Evolutionary conservation across 495 filamentous ascomycete species (phyloP).

Genomic region (Penicillium daleae): DNA sequence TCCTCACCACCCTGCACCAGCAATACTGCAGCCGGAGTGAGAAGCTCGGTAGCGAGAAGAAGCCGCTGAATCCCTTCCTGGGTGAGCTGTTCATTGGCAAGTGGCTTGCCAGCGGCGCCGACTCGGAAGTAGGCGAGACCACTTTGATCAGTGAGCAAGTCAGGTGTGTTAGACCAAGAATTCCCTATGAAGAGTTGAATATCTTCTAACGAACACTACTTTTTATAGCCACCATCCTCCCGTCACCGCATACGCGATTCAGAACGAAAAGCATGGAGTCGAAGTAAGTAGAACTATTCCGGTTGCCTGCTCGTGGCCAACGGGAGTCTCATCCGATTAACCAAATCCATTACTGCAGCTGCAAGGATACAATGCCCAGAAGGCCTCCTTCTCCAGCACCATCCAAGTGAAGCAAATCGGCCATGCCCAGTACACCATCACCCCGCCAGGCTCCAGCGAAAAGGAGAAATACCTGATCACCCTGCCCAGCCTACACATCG

Average conservation of each 20-base stretch:
- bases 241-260: constrained; percentile 91
- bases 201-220: not conserved
- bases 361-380: constrained; percentile 97
- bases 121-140: constrained; percentile 67
- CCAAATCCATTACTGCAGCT: constrained; percentile 53
- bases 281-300: constrained; percentile 46
- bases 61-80: constrained; percentile 89
- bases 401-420: constrained; percentile 97
- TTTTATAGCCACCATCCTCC: constrained; percentile 88
- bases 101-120: constrained; percentile 66
- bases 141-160: constrained; percentile 79
- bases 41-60: constrained; percentile 93
- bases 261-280: constrained; percentile 80
- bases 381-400: constrained; percentile 88
- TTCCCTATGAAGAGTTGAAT: constrained; percentile 5
- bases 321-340: constrained; percentile 1
- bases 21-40: constrained; percentile 91
- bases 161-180: constrained; percentile 51
- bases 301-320: not conserved
- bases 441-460: constrained; percentile 56
- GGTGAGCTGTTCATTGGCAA: constrained; percentile 90
- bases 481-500: constrained; percentile 89
- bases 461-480: constrained; percentile 87
- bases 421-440: constrained; percentile 82
- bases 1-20: constrained; percentile 92